Evolutionary conservation across 2,329 filamentous ascomycete genomes (phyloP).

Genomic region (Aspergillus sp.): DNA sequence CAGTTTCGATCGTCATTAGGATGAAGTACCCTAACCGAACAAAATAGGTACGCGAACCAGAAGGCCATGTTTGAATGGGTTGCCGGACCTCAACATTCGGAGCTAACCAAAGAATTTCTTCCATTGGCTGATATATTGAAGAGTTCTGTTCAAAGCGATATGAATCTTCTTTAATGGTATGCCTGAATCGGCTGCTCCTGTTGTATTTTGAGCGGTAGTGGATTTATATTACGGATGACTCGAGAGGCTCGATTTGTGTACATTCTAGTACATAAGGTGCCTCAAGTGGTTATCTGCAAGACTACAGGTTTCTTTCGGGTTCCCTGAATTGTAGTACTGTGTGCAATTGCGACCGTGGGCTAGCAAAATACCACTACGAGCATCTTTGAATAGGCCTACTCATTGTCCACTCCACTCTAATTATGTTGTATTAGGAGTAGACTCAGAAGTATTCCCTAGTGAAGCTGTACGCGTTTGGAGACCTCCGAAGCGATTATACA

Average conservation of each 20-base stretch:
- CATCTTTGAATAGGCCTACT: not conserved
- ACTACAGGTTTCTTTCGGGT: not conserved
- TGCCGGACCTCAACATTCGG: constrained; percentile 1
- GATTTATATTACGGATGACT: not conserved
- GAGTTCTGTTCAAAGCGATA: not conserved
- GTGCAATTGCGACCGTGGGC: not conserved
- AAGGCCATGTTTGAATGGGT: constrained; percentile 5
- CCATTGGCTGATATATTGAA: constrained; percentile 1
- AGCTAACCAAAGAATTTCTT: constrained; percentile 1
- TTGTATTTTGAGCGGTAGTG: not conserved
- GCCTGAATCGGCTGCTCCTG: not conserved
- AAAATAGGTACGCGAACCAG: constrained; percentile 1
- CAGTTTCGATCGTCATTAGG: not conserved
- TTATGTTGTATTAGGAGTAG: not conserved
- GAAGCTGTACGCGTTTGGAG: not conserved
- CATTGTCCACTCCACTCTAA: not conserved
- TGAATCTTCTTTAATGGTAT: not conserved
- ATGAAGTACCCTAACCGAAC: not conserved
- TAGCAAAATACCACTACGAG: not conserved
- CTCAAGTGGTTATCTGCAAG: not conserved
- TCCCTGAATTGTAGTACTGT: not conserved
- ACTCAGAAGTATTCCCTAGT: not conserved
- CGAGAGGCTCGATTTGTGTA: not conserved
- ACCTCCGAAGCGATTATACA: not conserved
- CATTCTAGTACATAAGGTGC: not conserved